phyloP scores from a whole-genome alignment of 768 basidiomycete genomes.

The Crassisporium funariophilum region DNA sequence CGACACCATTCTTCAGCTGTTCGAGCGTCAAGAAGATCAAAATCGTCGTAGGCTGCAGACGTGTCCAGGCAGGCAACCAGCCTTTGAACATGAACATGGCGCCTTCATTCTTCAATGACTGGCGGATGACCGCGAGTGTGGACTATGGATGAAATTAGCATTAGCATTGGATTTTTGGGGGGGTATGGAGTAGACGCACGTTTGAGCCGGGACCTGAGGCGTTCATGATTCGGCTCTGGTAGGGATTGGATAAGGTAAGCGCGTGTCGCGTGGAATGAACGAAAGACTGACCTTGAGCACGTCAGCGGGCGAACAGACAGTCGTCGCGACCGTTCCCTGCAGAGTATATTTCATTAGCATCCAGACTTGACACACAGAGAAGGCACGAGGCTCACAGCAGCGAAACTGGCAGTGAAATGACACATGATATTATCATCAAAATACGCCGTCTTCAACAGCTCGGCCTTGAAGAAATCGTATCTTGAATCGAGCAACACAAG shows the following conservation, averaged over 20 bases:
- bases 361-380: not conserved
- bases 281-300: constrained; percentile 64
- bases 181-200: constrained; percentile 40
- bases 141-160: constrained; percentile 44
- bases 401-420: constrained; percentile 87
- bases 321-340: constrained; percentile 86
- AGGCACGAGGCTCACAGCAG: constrained; percentile 56
- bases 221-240: constrained; percentile 88
- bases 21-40: constrained; percentile 86
- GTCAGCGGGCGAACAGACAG: constrained; percentile 87
- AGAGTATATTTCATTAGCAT: not conserved
- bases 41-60: constrained; percentile 86
- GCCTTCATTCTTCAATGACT: constrained; percentile 73
- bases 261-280: not conserved
- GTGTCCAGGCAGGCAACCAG: constrained; percentile 86
- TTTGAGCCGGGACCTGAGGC: constrained; percentile 80
- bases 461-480: constrained; percentile 91
- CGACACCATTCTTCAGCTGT: constrained; percentile 74
- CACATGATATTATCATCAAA: constrained; percentile 82
- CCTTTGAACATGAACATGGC: constrained; percentile 93
- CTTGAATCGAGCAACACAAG: constrained; percentile 32
- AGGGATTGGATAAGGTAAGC: not conserved
- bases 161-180: not conserved
- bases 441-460: constrained; percentile 68
- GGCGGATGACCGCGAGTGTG: constrained; percentile 67